Conservation (phyloP, 345 rosid genomes). For the Reutealis trisperma region DNA sequence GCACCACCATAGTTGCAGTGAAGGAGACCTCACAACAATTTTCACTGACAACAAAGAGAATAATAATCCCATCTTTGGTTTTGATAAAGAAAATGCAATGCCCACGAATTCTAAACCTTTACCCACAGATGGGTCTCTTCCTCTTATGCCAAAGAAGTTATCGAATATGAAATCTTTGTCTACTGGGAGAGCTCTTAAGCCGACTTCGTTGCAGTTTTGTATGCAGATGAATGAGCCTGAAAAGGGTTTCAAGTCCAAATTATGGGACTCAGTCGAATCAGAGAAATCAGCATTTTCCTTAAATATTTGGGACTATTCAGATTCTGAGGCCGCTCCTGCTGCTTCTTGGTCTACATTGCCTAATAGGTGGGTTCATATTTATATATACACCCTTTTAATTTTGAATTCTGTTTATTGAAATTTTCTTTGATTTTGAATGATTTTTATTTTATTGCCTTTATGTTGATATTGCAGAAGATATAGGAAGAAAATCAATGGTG, state of each 20-base stretch:
- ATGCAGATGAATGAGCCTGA: constrained; percentile 78
- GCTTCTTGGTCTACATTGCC: constrained; percentile 93
- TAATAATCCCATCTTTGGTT: constrained; percentile 21
- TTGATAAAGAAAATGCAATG: constrained; percentile 46
- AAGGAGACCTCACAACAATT: constrained; percentile 20
- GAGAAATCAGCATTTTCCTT: constrained; percentile 61
- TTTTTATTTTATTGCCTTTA: not conserved
- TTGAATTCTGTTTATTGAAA: not conserved
- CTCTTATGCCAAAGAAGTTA: constrained; percentile 33
- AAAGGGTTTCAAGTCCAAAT: constrained; percentile 47
- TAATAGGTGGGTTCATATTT: constrained; percentile 49
- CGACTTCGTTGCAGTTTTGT: constrained; percentile 72
- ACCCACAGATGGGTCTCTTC: constrained; percentile 38
- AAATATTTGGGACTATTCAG: constrained; percentile 89
- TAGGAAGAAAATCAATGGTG: not conserved
- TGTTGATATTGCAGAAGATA: not conserved
- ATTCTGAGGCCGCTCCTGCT: constrained; percentile 95
- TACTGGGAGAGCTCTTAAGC: constrained; percentile 58
- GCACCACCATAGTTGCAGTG: constrained; percentile 41
- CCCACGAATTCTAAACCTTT: constrained; percentile 40
- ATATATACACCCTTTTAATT: not conserved
- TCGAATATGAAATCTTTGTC: constrained; percentile 56
- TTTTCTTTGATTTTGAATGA: not conserved
- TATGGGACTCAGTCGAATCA: constrained; percentile 63
- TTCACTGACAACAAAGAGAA: constrained; percentile 51